A percentile compares a stretch with the other conserved stretches of the same genome.
Conservation (phyloP, 2,329 filamentous ascomycete genomes). For the Ampelomyces quisqualis region DNA sequence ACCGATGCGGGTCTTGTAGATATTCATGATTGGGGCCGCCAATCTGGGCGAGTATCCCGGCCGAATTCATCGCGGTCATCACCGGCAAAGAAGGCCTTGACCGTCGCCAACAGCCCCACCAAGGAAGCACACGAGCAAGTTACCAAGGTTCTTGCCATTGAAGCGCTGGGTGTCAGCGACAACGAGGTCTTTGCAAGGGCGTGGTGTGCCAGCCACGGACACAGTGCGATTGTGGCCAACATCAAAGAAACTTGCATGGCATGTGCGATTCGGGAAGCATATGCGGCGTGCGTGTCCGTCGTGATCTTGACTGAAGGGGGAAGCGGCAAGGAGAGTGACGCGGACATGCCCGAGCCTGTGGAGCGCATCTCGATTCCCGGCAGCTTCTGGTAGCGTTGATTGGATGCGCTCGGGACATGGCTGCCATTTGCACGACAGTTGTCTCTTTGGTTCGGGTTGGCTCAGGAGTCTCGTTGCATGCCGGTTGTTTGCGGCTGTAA, state of each 20-base stretch:
- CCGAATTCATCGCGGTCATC: constrained; percentile 37
- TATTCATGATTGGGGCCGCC: constrained; percentile 64
- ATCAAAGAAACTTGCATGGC: constrained; percentile 69
- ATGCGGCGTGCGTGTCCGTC: constrained; percentile 70
- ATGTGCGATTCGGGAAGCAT: constrained; percentile 73
- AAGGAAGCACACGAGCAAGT: constrained; percentile 42
- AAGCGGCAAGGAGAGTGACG: constrained; percentile 50
- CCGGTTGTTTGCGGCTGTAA: constrained; percentile 16
- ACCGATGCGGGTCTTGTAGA: constrained; percentile 64
- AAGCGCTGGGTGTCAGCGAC: constrained; percentile 71
- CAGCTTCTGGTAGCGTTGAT: constrained; percentile 7
- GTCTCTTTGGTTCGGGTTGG: background rate
- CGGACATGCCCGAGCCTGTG: constrained; percentile 17
- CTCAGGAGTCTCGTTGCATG: background rate
- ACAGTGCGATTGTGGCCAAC: constrained; percentile 70
- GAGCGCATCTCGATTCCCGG: constrained; percentile 8
- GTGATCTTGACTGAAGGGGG: constrained; percentile 61
- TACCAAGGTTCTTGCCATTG: constrained; percentile 68
- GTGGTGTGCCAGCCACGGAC: constrained; percentile 75
- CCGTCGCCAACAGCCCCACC: constrained; percentile 20
- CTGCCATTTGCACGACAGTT: background rate
- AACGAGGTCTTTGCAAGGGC: constrained; percentile 75
- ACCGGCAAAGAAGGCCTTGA: constrained; percentile 33
- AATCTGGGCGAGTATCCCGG: constrained; percentile 34
- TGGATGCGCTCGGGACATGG: too few species aligned